Base-by-base conservation (phyloP, 768 basidiomycete genomes). In the Collybia mongolica region DNA sequence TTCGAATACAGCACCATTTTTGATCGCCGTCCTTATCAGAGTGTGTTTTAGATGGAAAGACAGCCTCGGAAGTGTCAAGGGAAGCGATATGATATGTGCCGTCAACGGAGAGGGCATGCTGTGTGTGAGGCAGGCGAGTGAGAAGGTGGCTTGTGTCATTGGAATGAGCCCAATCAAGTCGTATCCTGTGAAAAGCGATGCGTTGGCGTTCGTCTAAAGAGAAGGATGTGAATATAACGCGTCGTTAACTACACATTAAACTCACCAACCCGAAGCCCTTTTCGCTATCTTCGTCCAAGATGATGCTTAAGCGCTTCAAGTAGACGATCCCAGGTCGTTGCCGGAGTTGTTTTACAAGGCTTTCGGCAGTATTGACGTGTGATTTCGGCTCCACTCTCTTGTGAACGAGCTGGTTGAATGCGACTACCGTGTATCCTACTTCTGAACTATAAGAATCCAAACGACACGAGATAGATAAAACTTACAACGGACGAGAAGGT, bases 351-450 rank as follows among this genome's bases (percentile, higher is more conserved):
- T 71, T 63, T n/a, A 90, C 65, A 8, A 93, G 65, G 4, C 61
- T 59, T 35, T 84, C 74, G 18, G 91, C 72, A 9, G 72, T 71
- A 64, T 93, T 91, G 38, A 80, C 68, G 59, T 90, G 88, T 0
- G 71, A 72, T 64, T 86, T 86, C 2, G 81, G 72, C 55, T 91
- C 88, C n/a, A 92, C 74, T 53, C 81, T 84, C 46, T 84, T 83
- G 49, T 82, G 72, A 14, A 88, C 76, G 1, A 79, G 82, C 59
- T 93, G 89, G 57, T 82, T 88, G 54, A 95, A 75, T 1, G 85
- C 87, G 40, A 95, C 62, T 29, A 91, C 83, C 23, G 85, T 81
- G 69, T 93, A 95, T 76, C 93, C 93, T 74, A 95, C 92, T 95
- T 65, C 19, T 56, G 42, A 49, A 39, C 47, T 6, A 18, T 23